These are phyloP conservation scores for Fusarium avenaceum DNA, from an alignment of 2,329 filamentous ascomycete genomes.

Conservation along the genomic window DNA sequence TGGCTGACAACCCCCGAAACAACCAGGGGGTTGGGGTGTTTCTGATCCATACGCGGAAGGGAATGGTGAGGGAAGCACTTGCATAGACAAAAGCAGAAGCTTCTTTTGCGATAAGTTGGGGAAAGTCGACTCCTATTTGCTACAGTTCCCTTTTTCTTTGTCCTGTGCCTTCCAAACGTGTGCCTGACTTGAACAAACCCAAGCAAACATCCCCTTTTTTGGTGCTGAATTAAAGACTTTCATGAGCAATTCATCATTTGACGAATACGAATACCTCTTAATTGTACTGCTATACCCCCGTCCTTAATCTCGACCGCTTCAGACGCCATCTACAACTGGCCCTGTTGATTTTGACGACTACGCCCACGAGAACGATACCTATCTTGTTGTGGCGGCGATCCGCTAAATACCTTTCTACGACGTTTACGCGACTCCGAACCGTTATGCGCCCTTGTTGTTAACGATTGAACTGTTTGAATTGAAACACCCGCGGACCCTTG, in stretches of 20 bases:
- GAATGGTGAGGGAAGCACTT: constrained; percentile 22
- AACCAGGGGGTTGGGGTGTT: constrained; percentile 21
- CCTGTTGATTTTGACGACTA: constrained; percentile 23
- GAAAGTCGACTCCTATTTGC: constrained; percentile 40
- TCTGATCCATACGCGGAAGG: constrained; percentile 33
- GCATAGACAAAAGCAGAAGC: constrained; percentile 31
- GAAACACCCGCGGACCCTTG: constrained; percentile 30
- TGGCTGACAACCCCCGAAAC: constrained; percentile 6
- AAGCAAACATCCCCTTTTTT: constrained; percentile 36
- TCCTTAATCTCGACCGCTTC: constrained; percentile 33
- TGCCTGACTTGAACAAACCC: constrained; percentile 18
- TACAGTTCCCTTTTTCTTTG: constrained; percentile 32
- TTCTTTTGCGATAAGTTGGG: constrained; percentile 34
- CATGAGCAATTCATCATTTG: constrained; percentile 28
- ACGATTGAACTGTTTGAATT: constrained; percentile 24
- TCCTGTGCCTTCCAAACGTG: constrained; percentile 20
- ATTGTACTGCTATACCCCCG: constrained; percentile 26
- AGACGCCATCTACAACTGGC: constrained; percentile 6
- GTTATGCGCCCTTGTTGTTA: constrained; percentile 50
- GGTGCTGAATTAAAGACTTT: constrained; percentile 37
- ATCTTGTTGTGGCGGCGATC: constrained; percentile 21
- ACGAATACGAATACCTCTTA: constrained; percentile 31
- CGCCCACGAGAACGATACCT: constrained; percentile 1
- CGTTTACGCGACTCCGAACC: constrained; percentile 15
- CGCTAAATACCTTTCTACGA: constrained; percentile 9